phyloP scores from a whole-genome alignment of 768 basidiomycete genomes.

The Boletus sensibilis region DNA sequence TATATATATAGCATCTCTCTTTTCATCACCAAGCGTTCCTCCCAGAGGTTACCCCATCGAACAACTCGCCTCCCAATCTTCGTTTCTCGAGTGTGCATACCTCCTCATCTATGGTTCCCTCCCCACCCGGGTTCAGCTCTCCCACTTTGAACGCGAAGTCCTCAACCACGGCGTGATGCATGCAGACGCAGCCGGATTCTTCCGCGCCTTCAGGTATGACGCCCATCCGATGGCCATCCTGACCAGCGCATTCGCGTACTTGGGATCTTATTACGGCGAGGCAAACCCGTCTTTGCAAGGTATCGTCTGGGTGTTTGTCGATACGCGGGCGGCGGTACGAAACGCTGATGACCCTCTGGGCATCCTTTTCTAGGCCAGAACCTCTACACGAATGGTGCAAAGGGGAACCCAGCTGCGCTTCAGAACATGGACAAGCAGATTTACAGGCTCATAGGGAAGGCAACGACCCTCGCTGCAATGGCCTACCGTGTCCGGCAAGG shows the following conservation, averaged over 20 bases:
- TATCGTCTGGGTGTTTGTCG: constrained; percentile 15
- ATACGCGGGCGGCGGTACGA: background rate
- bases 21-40: background rate
- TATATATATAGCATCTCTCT: background rate
- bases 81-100: constrained; percentile 81
- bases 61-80: constrained; percentile 77
- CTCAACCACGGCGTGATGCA: constrained; percentile 72
- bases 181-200: constrained; percentile 67
- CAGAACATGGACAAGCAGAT: constrained; percentile 91
- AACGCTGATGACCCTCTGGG: background rate
- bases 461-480: constrained; percentile 91
- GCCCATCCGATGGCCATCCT: constrained; percentile 92
- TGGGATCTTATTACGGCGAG: constrained; percentile 85
- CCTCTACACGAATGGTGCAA: constrained; percentile 71
- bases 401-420: constrained; percentile 62
- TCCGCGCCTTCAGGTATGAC: constrained; percentile 79
- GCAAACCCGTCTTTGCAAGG: constrained; percentile 89
- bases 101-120: constrained; percentile 86
- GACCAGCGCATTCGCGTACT: constrained; percentile 81
- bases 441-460: constrained; percentile 83
- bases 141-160: constrained; percentile 70
- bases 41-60: constrained; percentile 89
- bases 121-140: constrained; percentile 59
- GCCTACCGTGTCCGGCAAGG: constrained; percentile 92
- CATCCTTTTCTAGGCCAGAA: constrained; percentile 54